Base-by-base conservation (phyloP, 176 grass and related monocot genomes). In the Bromus sterilis region DNA sequence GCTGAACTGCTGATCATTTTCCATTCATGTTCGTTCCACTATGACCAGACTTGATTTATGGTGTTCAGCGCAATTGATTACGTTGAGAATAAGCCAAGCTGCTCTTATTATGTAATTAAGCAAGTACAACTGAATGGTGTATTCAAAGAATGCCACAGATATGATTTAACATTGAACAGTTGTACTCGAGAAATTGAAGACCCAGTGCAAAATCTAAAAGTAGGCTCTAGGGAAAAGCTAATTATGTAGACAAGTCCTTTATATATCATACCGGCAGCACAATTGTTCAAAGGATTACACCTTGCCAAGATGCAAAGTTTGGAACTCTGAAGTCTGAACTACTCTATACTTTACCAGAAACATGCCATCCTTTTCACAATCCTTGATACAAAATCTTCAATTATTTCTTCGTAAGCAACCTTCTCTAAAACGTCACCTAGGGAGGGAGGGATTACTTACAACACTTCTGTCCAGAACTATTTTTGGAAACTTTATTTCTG, bases 21-120 rank as follows among this genome's bases (percentile, higher is more conserved):
- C 9, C 44, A 43, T 36, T 80, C 5, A 20, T 31, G 9, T 31
- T 62, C 56, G 9, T 31, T 62, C 56, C 43, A 88, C 68, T 88
- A 79, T 78, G 35, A 71, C 48, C 71, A 77, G 72, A 13, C 26
- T 49, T 7, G 5, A 63, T 82, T 65, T 82, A 26, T 71, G 70
- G 75, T 85, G 21, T 53, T n/a, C 53, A 62, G 11, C 15, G 10
- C 12, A 61, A 25, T 25, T 76, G 42, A 41, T 81, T 43, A 48
- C 72, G 75, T 77, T 39, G 24, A 60, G 26, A 60, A 85, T 69
- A 37, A 55, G 62, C 57, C 61, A 30, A 64, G 26, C 10, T 33
- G 18, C 32, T 71, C 28, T 42, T 28, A 29, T 77, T 63, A 71
- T 55, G 9, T 11, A 29, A 63, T 84, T 81, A 56, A 75, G 42